These are phyloP conservation scores for Schoenoplectus triqueter DNA, from an alignment of 202 grass and related monocot species.

Conservation along the genomic window DNA sequence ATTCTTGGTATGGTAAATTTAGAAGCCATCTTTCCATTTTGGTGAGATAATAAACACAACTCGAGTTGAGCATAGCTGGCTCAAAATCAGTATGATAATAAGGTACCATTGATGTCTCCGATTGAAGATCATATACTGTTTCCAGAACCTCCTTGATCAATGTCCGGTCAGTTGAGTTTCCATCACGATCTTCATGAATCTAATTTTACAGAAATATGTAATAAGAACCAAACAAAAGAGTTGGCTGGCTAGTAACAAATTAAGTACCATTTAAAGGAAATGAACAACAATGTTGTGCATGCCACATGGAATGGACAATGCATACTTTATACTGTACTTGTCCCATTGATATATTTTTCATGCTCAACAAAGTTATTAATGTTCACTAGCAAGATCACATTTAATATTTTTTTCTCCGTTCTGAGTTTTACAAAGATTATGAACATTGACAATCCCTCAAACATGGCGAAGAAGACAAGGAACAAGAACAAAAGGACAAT, in stretches of 20 bases:
- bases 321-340: neutral
- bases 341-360: neutral
- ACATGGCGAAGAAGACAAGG: neutral
- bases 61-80: slow-evolving; percentile 38
- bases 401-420: neutral
- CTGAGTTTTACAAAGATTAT: neutral
- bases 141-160: slow-evolving; percentile 50
- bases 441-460: neutral
- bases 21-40: slow-evolving; percentile 39
- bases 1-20: slow-evolving; percentile 42
- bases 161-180: slow-evolving; percentile 40
- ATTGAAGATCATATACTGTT: slow-evolving; percentile 42
- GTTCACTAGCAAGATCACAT: neutral
- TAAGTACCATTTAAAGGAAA: slow-evolving; percentile 1
- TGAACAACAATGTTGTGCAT: neutral
- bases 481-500: neutral
- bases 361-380: neutral
- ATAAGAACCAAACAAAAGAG: slow-evolving; percentile 1
- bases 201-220: slow-evolving; percentile 5
- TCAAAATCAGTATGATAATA: slow-evolving; percentile 54
- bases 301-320: neutral
- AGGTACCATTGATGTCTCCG: slow-evolving; percentile 17
- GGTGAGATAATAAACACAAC: slow-evolving; percentile 41
- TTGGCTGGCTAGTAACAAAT: neutral
- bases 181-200: slow-evolving; percentile 49